Conservation (phyloP, 106 monocot genomes). For the Allium sativum region DNA sequence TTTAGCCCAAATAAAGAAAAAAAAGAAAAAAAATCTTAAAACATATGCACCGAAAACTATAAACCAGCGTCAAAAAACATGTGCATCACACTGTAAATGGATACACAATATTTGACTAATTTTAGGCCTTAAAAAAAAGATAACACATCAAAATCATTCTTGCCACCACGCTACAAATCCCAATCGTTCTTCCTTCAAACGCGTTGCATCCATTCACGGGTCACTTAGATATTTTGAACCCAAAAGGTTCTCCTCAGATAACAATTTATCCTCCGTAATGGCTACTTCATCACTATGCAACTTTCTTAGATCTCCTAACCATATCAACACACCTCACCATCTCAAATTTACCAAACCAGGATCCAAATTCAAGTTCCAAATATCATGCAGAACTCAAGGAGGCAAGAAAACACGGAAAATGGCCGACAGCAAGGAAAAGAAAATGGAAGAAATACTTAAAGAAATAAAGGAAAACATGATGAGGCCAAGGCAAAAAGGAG, state of each 20-base stretch:
- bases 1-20: too few relatives aligned
- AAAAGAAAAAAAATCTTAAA: too few relatives aligned
- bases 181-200: neutral
- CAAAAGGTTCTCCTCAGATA: too few relatives aligned
- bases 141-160: neutral
- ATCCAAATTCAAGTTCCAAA: neutral
- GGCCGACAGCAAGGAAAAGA: neutral
- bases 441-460: neutral
- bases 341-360: neutral
- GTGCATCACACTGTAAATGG: too few relatives aligned
- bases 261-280: neutral
- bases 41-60: too few relatives aligned
- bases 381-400: constrained; percentile 5
- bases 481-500: constrained; percentile 70
- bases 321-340: neutral
- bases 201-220: too few relatives aligned
- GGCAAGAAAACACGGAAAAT: constrained; percentile 1
- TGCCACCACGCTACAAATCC: neutral
- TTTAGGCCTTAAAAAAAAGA: constrained; percentile 1
- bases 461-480: constrained; percentile 34
- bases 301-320: neutral
- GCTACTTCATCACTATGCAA: neutral
- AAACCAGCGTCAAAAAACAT: too few relatives aligned
- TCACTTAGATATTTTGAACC: too few relatives aligned
- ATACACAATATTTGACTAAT: neutral